These are phyloP conservation scores for Globisporangium spinosum DNA, from an alignment of 352 stramenopile species.

Conservation along the genomic window DNA sequence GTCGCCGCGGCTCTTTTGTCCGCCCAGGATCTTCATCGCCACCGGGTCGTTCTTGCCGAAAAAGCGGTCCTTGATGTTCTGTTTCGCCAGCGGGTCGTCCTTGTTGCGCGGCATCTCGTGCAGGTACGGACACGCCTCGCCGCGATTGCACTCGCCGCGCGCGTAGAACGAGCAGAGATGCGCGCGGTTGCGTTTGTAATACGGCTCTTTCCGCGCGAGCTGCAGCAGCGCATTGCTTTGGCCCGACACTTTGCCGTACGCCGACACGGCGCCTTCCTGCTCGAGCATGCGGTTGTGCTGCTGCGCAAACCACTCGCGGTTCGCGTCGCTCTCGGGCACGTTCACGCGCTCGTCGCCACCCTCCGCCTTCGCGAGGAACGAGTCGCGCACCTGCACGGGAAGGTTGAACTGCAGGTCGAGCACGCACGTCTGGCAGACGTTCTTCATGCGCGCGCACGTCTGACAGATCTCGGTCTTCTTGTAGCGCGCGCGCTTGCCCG, in stretches of 20 bases:
- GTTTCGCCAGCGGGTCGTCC: constrained; percentile 92
- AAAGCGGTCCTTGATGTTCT: constrained; percentile 95
- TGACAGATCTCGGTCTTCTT: constrained; percentile 99
- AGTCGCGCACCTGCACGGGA: constrained; percentile 92
- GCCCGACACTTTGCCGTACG: constrained; percentile 79
- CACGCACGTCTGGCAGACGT: constrained; percentile 98
- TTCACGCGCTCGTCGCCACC: constrained; percentile 47
- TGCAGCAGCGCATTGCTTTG: constrained; percentile 80
- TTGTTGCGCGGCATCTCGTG: constrained; percentile 93
- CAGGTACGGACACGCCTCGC: constrained; percentile 91
- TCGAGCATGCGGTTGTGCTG: constrained; percentile 90
- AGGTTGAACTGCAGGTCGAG: constrained; percentile 98
- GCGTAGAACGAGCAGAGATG: constrained; percentile 96
- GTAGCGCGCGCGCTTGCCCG: constrained; percentile 95
- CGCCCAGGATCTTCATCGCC: constrained; percentile 85
- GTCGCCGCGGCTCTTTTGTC: constrained; percentile 24
- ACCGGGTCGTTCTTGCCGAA: constrained; percentile 94
- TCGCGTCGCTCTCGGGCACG: constrained; percentile 92
- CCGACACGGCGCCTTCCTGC: constrained; percentile 83
- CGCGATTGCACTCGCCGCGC: constrained; percentile 91
- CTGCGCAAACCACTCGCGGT: constrained; percentile 93
- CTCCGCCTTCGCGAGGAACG: constrained; percentile 67
- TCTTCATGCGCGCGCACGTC: constrained; percentile 98
- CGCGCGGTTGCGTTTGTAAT: constrained; percentile 90
- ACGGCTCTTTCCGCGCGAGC: constrained; percentile 82